Evolutionary conservation across 2,329 filamentous ascomycete genomes (phyloP).

Genomic region (Amphichorda felina): DNA sequence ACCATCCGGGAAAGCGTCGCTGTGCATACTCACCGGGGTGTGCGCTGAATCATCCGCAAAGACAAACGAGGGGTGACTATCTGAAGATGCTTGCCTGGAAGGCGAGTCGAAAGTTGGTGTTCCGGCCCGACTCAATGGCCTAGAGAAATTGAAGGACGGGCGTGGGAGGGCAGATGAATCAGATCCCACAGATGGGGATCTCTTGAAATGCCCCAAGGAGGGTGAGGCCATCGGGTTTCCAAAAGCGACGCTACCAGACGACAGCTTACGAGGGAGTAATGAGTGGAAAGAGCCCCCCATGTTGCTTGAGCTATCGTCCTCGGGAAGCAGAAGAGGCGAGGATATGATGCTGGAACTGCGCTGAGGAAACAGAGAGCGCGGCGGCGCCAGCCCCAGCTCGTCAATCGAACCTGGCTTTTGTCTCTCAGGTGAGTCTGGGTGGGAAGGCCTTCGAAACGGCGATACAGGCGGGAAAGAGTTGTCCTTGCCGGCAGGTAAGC

Average conservation of each 20-base stretch:
- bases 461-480: slow-evolving; percentile 21
- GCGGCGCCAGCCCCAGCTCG: slow-evolving; percentile 37
- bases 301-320: slow-evolving; percentile 52
- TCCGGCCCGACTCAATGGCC: slow-evolving; percentile 68
- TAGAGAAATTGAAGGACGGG: slow-evolving; percentile 86
- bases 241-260: slow-evolving; percentile 49
- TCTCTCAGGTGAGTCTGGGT: slow-evolving; percentile 32
- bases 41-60: slow-evolving; percentile 53
- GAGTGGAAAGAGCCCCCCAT: slow-evolving; percentile 46
- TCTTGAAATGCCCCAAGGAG: slow-evolving; percentile 46
- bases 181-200: slow-evolving; percentile 78
- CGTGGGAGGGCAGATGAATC: slow-evolving; percentile 63
- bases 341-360: slow-evolving; percentile 50
- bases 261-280: slow-evolving; percentile 64
- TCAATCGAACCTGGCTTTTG: slow-evolving; percentile 34
- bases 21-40: slow-evolving; percentile 62
- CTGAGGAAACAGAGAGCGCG: slow-evolving; percentile 34
- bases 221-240: slow-evolving; percentile 40
- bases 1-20: slow-evolving; percentile 52
- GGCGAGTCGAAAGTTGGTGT: slow-evolving; percentile 42
- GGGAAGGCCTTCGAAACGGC: slow-evolving; percentile 15
- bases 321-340: slow-evolving; percentile 52
- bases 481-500: slow-evolving; percentile 19
- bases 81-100: slow-evolving; percentile 50
- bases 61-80: slow-evolving; percentile 54